These are phyloP conservation scores for Croton laevigatus DNA, from an alignment of 441 rosid species.

Conservation along the genomic window DNA sequence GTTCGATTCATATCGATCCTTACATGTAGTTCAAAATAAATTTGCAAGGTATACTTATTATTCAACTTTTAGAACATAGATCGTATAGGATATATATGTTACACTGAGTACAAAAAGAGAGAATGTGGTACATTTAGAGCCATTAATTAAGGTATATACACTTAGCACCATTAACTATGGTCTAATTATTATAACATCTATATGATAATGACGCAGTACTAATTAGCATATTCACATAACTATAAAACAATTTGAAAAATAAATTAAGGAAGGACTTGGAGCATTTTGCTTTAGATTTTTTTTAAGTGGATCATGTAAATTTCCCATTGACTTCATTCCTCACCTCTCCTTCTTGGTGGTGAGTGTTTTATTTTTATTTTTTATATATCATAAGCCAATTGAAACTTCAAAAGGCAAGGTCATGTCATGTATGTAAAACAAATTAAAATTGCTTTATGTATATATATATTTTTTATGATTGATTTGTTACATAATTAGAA, in stretches of 20 bases:
- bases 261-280: constrained; percentile 22
- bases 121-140: constrained; percentile 2
- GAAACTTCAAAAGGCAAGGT: constrained; percentile 25
- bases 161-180: too few relatives aligned
- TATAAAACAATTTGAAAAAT: constrained; percentile 7
- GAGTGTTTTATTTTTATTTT: constrained; percentile 15
- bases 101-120: not conserved
- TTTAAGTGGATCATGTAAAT: constrained; percentile 30
- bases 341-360: constrained; percentile 27
- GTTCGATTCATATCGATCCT: too few relatives aligned
- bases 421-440: not conserved
- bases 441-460: not conserved
- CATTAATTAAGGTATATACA: constrained; percentile 7
- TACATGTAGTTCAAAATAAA: too few relatives aligned
- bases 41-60: constrained; percentile 11
- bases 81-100: constrained; percentile 2
- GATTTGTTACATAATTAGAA: constrained; percentile 19
- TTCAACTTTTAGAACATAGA: constrained; percentile 15
- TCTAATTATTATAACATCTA: constrained; percentile 6
- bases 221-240: constrained; percentile 26
- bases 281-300: constrained; percentile 21
- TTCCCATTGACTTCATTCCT: constrained; percentile 39
- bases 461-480: constrained; percentile 18
- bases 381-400: constrained; percentile 26
- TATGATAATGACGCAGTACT: constrained; percentile 1